Evolutionary conservation across 495 filamentous ascomycete genomes (phyloP), one percentile per base, ranked within the genome.

Genomic region (Diplogelasinospora grovesii): DNA sequence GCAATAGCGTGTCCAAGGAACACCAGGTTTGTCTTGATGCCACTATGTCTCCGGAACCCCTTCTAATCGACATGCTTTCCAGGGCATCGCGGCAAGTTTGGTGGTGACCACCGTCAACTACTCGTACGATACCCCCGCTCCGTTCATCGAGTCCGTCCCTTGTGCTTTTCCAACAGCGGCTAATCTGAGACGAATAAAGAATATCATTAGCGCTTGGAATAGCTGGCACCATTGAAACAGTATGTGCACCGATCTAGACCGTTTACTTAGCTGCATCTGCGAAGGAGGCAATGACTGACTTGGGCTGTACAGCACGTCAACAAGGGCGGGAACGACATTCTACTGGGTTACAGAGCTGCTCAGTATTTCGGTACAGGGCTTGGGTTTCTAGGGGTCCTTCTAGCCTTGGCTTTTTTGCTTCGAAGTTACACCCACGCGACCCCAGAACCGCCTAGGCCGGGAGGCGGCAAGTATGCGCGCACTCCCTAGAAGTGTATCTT

Each of bases 291-390:
- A 13, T 9, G 14, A 31, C 39, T 38, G 22, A 42, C 27, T 8
- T 13, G n/a, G 20, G 9, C 14, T 15, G 8, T 18, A 43, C 9
- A 49, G 20, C 42, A 61, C 16, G 38, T 57, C 14, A 41, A 54
- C 43, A 33, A 56, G 30, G 41, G 43, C 2, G 52, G 52, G 13
- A 21, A 50, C 18, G 43, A 57, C 47, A 39, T 56, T 3, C 45
- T 85, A 15, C 45, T 36, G 8, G 78, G 79, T 1, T 84, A 73
- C 40, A 64, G 75, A 13, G 72, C 66, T 3, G 76, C 76, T 2
- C 64, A 68, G 35, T 85, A 79, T 47, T 53, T 80, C 39, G 79
- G 71, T 1, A 66, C 77, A 39, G 81, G 80, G 3, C 46, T 78
- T 3, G 56, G 62, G 4, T 62, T 59, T 4, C 35, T 76, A 22